Evolutionary conservation across 1,139 yeast genomes (phyloP).

Genomic region (Hanseniaspora sp.): DNA sequence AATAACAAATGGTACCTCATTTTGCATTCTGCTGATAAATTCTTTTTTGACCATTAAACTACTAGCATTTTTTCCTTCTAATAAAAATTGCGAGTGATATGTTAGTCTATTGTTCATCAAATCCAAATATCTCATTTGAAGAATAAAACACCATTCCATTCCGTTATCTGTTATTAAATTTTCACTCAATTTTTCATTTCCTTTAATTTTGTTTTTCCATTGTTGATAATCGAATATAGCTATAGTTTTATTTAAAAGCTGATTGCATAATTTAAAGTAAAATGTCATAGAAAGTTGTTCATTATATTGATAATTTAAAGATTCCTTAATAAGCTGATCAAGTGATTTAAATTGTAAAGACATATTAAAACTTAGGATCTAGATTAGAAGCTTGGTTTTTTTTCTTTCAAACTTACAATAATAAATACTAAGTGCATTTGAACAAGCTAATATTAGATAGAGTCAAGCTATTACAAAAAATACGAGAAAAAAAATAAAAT

Average conservation of each 20-base stretch:
- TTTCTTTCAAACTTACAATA: neutral
- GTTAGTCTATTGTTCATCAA: conserved; percentile 26
- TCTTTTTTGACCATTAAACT: neutral
- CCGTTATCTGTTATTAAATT: conserved; percentile 16
- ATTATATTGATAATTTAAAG: conserved; percentile 25
- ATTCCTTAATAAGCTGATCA: conserved; percentile 24
- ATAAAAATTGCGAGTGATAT: conserved; percentile 23
- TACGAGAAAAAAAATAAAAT: neutral
- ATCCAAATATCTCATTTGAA: conserved; percentile 27
- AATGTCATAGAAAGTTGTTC: conserved; percentile 25
- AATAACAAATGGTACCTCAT: conserved; percentile 9
- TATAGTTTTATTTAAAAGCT: conserved; percentile 27
- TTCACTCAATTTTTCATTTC: neutral
- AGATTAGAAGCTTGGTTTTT: neutral
- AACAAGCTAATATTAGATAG: neutral
- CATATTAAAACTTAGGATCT: neutral
- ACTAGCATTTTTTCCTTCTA: conserved; percentile 1
- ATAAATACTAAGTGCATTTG: neutral
- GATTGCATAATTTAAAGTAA: conserved; percentile 27
- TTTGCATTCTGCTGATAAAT: neutral
- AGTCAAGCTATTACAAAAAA: neutral
- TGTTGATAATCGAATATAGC: conserved; percentile 18
- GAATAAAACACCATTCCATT: conserved; percentile 22
- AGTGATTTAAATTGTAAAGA: conserved; percentile 21
- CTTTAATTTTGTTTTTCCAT: conserved; percentile 17